Base-by-base conservation (phyloP, 257 asterid genomes). In the Lantana camara region DNA sequence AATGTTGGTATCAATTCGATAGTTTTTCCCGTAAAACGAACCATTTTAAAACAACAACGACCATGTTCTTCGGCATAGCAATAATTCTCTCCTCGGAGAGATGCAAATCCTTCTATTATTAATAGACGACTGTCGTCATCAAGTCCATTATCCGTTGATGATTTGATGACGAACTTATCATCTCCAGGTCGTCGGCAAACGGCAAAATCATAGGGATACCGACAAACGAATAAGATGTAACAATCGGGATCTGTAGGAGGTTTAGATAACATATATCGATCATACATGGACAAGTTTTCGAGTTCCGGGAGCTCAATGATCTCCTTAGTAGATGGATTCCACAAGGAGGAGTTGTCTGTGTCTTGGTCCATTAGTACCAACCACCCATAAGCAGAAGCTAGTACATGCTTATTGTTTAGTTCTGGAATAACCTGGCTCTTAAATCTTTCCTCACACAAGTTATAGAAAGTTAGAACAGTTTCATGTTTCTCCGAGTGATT, bases 361-460 rank as follows among this genome's bases (percentile, higher is more conserved):
- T 6, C 3, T 0, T 4, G 20, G 1, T 37, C 64, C 35, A 37
- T 34, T 10, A 38, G 13, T 11, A 37, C 64, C 8, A 59, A 3
- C 64, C 64, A 59, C 5, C 64, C 64, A n/a, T 59, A 14, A 21
- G 37, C 19, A 8, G 64, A 40, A 22, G 22, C 35, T 7, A 59
- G 23, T 22, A 59, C 21, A 13, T 10, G 2, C 21, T 59, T 59
- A 12, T 8, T n/a, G 7, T 8, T 0, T 23, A 60, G 23, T 13
- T 10, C 14, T 0, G 64, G 38, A 14, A 59, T 21, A 23, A 1
- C 3, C 14, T 14, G 7, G 21, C 22, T 38, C 2, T 22, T 34
- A 13, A 20, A 59, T 1, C 52, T 2, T 6, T 59, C 23, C n/a
- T 41, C 52, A 1, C 2, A 40, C 1, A 59, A 7, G 22, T 14